A percentile compares a stretch with the other conserved stretches of the same genome.
These are phyloP conservation scores for Rossbeevera mucosa DNA, from an alignment of 768 basidiomycete genomes.

Conservation along the genomic window DNA sequence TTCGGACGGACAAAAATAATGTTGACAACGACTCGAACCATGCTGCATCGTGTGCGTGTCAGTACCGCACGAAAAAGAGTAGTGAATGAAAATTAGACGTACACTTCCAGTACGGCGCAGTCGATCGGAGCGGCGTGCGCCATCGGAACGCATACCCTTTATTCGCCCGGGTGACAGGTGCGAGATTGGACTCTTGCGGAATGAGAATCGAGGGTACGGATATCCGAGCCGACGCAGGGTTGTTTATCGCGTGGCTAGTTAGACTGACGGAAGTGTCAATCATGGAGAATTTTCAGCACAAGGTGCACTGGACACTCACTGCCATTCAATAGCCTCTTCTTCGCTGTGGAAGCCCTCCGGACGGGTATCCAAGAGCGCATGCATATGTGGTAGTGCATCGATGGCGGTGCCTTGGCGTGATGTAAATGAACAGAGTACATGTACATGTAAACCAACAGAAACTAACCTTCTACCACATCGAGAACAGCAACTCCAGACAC, in stretches of 20 bases:
- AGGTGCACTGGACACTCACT: slow-evolving; percentile 53
- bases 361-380: slow-evolving; percentile 75
- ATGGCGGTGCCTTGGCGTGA: slow-evolving; percentile 70
- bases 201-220: slow-evolving; percentile 81
- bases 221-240: slow-evolving; percentile 75
- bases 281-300: background rate
- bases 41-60: slow-evolving; percentile 41
- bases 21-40: slow-evolving; percentile 86
- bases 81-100: slow-evolving; percentile 18
- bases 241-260: slow-evolving; percentile 76
- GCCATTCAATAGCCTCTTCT: slow-evolving; percentile 92
- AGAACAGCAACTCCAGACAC: slow-evolving; percentile 77
- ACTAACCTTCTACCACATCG: slow-evolving; percentile 82
- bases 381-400: slow-evolving; percentile 92
- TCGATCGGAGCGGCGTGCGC: slow-evolving; percentile 80
- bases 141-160: slow-evolving; percentile 48
- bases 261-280: slow-evolving; percentile 46
- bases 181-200: slow-evolving; percentile 38
- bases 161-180: slow-evolving; percentile 26
- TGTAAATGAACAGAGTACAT: background rate
- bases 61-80: background rate
- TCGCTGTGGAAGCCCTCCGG: slow-evolving; percentile 81
- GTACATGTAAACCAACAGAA: background rate
- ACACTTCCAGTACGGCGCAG: slow-evolving; percentile 91
- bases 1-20: slow-evolving; percentile 71